phyloP scores from a whole-genome alignment of 768 basidiomycete genomes.

The Holtermanniella nyarrowii region DNA sequence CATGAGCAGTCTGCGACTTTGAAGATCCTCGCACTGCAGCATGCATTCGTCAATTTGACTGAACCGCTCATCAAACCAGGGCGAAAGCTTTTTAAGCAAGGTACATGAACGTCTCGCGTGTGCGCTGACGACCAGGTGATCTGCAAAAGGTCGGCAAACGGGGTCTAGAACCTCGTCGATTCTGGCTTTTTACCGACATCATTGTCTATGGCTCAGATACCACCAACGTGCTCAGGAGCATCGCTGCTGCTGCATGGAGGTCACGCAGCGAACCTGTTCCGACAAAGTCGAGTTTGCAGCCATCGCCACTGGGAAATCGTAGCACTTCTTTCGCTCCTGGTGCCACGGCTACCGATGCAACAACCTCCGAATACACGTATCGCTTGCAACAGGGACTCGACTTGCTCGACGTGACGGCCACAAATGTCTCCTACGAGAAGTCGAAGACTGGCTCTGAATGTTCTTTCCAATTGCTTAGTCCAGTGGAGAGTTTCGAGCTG shows the following conservation, averaged over 20 bases:
- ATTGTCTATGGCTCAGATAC: slow-evolving; percentile 9
- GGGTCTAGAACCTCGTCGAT: slow-evolving; percentile 2
- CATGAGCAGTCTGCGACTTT: slow-evolving; percentile 68
- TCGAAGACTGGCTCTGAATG: not conserved
- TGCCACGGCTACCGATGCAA: too few relatives aligned
- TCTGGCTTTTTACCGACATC: slow-evolving; percentile 16
- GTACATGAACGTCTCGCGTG: slow-evolving; percentile 3
- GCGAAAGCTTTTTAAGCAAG: slow-evolving; percentile 61
- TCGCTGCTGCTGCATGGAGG: too few relatives aligned
- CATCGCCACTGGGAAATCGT: too few relatives aligned
- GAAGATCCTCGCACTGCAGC: slow-evolving; percentile 64
- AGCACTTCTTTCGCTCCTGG: too few relatives aligned
- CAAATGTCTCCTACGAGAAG: slow-evolving; percentile 3
- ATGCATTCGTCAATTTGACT: slow-evolving; percentile 62
- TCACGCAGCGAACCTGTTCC: too few relatives aligned
- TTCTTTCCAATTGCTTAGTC: slow-evolving; percentile 25
- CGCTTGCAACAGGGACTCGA: slow-evolving; percentile 14
- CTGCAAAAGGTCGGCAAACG: slow-evolving; percentile 5
- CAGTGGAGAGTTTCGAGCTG: slow-evolving; percentile 26
- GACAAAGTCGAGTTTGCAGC: too few relatives aligned
- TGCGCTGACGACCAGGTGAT: slow-evolving; percentile 1
- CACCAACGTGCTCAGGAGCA: too few relatives aligned
- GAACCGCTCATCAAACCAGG: slow-evolving; percentile 71
- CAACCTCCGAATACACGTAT: slow-evolving; percentile 8
- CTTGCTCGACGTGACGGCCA: slow-evolving; percentile 32